Conservation (phyloP, 2,329 filamentous ascomycete genomes). For the Davidsoniella australis region DNA sequence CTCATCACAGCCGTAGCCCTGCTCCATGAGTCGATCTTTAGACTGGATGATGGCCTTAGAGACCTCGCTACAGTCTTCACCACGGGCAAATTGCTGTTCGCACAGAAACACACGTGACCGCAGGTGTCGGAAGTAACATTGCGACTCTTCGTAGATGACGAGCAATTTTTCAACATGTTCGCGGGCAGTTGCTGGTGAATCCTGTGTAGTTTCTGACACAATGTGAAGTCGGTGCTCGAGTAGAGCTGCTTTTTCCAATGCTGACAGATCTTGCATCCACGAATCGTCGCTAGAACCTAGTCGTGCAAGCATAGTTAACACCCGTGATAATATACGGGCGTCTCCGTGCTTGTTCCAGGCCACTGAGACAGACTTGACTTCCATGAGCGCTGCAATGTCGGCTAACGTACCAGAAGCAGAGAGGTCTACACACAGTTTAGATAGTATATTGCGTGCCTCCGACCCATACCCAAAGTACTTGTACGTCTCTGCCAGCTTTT, state of each 20-base stretch:
- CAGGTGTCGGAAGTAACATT: conserved; percentile 35
- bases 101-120: conserved; percentile 33
- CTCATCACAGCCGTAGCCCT: conserved; percentile 9
- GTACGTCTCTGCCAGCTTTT: conserved; percentile 46
- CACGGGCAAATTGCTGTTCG: conserved; percentile 11
- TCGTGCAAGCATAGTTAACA: conserved; percentile 42
- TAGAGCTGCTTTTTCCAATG: conserved; percentile 35
- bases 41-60: conserved; percentile 1
- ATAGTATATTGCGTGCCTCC: conserved; percentile 40
- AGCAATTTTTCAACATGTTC: conserved; percentile 30
- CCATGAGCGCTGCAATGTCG: conserved; percentile 33
- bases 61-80: conserved; percentile 4
- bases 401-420: conserved; percentile 39
- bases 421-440: conserved; percentile 43
- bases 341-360: conserved; percentile 38
- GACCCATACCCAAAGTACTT: conserved; percentile 33
- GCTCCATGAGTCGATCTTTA: conserved; percentile 3
- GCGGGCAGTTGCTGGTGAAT: conserved; percentile 26
- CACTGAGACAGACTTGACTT: conserved; percentile 29
- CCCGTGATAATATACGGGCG: conserved; percentile 36
- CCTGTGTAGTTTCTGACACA: conserved; percentile 17
- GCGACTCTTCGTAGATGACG: conserved; percentile 30
- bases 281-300: conserved; percentile 35
- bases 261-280: conserved; percentile 35
- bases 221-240: conserved; percentile 32